Base-by-base conservation (phyloP, 2,329 filamentous ascomycete genomes). In the Coleophoma crateriformis region DNA sequence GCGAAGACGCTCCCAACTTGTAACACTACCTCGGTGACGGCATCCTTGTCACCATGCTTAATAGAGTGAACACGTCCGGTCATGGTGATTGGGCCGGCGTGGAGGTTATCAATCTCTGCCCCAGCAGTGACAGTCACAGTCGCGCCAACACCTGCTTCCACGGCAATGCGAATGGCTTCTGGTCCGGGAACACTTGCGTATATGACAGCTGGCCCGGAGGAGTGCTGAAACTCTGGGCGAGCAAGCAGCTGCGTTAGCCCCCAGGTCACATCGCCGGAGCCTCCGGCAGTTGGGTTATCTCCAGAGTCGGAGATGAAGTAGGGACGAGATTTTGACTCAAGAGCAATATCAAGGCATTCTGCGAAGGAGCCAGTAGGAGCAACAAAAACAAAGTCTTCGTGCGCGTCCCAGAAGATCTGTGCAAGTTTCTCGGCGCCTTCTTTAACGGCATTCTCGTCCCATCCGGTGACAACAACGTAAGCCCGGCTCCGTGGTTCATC, bases 231-330 rank as follows among this genome's bases (percentile, higher is more conserved):
- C 53, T 78, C 75, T 0, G 70, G 61, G 4, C 74, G 67, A 14
- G 60, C 63, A 8, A 79, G 66, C 14, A 79, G 58, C 45, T 69
- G 64, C 0, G 68, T 68, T 5, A 79, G 58, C 0, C 73, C 71
- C 74, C 75, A 79, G 0, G 75, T 77, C 14, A 79, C 71, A 54
- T 79, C 75, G 1, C 76, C 76, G 0, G 75, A 74, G 0, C 75
- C 76, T 5, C 76, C 76, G 1, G 76, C 76, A 0, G 76, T 79
- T 7, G 76, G 76, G 46, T 79, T 79, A 50, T 79, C 76, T 0
- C 76, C 76, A 1, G 75, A 78, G 58, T 79, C 76, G 0, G 75
- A 79, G 49, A 79, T 73, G 57, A 78, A 79, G 52, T 69, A 79
- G 0, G 76, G 76, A 7, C 68, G 67, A 14, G 66, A 61, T 1